Conservation (phyloP, 2,329 filamentous ascomycete species). For the Aspergillus transmontanensis region DNA sequence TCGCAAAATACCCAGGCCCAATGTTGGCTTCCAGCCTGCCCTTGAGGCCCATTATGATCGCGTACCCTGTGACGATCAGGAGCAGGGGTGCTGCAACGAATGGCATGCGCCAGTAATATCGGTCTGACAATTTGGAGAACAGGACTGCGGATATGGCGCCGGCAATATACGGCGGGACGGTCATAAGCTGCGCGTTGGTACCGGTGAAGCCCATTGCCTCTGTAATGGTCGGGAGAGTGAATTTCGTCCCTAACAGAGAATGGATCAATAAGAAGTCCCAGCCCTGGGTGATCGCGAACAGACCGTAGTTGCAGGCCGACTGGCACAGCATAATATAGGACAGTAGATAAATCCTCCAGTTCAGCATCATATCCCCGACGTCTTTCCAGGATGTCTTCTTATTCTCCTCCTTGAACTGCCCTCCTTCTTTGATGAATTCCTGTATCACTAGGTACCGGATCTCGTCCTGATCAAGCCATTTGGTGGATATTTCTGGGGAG, state of each 20-base stretch:
- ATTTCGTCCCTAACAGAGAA: constrained; percentile 32
- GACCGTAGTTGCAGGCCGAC: constrained; percentile 26
- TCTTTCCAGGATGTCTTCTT: constrained; percentile 8
- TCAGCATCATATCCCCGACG: constrained; percentile 6
- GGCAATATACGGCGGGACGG: constrained; percentile 29
- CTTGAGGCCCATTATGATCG: constrained; percentile 25
- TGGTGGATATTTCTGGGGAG: constrained; percentile 37
- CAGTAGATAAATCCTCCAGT: constrained; percentile 22
- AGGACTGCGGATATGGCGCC: constrained; percentile 27
- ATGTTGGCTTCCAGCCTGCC: constrained; percentile 21
- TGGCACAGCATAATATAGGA: constrained; percentile 33
- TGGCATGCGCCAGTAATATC: constrained; percentile 29
- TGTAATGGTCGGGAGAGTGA: constrained; percentile 43
- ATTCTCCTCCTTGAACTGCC: not conserved
- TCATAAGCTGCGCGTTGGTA: constrained; percentile 37
- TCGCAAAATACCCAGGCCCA: constrained; percentile 25
- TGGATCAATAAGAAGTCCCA: constrained; percentile 19
- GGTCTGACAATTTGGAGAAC: constrained; percentile 25
- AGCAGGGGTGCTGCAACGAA: constrained; percentile 23
- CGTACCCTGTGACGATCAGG: constrained; percentile 18
- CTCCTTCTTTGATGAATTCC: constrained; percentile 17
- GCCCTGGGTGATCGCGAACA: constrained; percentile 4
- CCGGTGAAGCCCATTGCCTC: constrained; percentile 38
- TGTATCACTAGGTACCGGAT: constrained; percentile 21
- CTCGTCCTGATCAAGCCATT: constrained; percentile 43